phyloP scores from a whole-genome alignment of 2,329 filamentous ascomycete species.

The Davidsoniella virescens region DNA sequence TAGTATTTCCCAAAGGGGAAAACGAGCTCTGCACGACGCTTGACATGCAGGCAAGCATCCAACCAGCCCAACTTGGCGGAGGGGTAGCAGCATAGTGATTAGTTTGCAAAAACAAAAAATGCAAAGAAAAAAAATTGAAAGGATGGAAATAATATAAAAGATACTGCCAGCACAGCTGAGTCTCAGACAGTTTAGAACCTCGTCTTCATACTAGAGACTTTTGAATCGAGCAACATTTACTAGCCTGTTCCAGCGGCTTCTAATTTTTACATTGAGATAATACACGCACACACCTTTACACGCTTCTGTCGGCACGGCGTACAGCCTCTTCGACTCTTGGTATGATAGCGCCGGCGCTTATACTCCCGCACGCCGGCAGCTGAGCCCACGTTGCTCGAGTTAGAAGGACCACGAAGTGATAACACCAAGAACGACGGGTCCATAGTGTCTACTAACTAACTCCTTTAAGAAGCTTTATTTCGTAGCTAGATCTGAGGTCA shows the following conservation, averaged over 20 bases:
- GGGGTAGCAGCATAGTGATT: too few relatives aligned
- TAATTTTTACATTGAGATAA: neutral
- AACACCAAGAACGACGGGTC: slow-evolving; percentile 12
- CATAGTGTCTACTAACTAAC: neutral
- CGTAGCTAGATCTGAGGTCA: too few relatives aligned
- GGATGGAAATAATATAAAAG: too few relatives aligned
- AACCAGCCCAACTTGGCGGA: too few relatives aligned
- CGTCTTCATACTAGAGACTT: too few relatives aligned
- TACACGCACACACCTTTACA: slow-evolving; percentile 15
- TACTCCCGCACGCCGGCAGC: slow-evolving; percentile 10
- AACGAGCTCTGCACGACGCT: neutral
- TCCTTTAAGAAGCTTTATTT: too few relatives aligned
- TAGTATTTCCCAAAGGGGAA: neutral
- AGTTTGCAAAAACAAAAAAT: too few relatives aligned
- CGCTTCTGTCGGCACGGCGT: slow-evolving; percentile 15
- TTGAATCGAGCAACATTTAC: neutral
- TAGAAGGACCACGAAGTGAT: slow-evolving; percentile 2
- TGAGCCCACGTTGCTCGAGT: neutral
- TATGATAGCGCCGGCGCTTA: slow-evolving; percentile 12
- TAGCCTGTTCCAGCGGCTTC: too few relatives aligned
- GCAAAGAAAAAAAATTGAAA: too few relatives aligned
- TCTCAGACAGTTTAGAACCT: too few relatives aligned
- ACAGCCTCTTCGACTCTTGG: slow-evolving; percentile 14
- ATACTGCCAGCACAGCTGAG: too few relatives aligned
- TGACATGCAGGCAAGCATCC: too few relatives aligned